Conservation (phyloP, 2,329 filamentous ascomycete genomes). For the Apiospora phragmitis region DNA sequence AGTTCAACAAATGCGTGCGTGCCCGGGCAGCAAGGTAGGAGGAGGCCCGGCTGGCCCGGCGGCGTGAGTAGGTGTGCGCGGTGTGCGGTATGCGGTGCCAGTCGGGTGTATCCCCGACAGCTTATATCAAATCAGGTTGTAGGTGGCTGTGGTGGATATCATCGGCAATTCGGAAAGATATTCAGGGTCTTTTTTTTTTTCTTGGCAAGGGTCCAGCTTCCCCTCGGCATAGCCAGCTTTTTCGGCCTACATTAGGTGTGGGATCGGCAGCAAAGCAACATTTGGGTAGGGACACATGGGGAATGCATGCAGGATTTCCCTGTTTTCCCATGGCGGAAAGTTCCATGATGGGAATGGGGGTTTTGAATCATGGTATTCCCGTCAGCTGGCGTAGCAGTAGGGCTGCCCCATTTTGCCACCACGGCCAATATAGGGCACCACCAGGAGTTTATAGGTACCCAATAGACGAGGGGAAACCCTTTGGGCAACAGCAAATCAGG, state of each 20-base stretch:
- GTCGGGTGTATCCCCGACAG: neutral
- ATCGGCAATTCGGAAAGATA: neutral
- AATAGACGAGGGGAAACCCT: neutral
- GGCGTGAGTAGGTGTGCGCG: no score
- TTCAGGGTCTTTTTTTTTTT: constrained; percentile 4
- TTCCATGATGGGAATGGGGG: neutral
- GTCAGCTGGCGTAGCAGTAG: neutral
- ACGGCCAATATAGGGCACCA: neutral
- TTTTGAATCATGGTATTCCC: neutral
- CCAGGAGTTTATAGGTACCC: neutral
- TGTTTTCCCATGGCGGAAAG: constrained; percentile 2
- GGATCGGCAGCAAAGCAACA: neutral
- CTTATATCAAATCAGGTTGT: neutral
- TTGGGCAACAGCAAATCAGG: neutral
- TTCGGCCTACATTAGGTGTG: no score
- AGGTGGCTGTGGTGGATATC: neutral
- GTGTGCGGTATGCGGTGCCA: no score
- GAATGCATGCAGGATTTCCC: neutral
- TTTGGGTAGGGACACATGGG: neutral
- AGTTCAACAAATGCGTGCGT: neutral
- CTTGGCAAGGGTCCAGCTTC: neutral
- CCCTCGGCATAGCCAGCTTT: neutral
- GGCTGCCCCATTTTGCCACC: neutral
- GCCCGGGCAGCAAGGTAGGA: neutral
- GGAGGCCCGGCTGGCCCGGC: neutral